A percentile compares a stretch with the other conserved stretches of the same genome.
phyloP scores from a whole-genome alignment of 2,329 filamentous ascomycete genomes.

The Thelonectria olida region DNA sequence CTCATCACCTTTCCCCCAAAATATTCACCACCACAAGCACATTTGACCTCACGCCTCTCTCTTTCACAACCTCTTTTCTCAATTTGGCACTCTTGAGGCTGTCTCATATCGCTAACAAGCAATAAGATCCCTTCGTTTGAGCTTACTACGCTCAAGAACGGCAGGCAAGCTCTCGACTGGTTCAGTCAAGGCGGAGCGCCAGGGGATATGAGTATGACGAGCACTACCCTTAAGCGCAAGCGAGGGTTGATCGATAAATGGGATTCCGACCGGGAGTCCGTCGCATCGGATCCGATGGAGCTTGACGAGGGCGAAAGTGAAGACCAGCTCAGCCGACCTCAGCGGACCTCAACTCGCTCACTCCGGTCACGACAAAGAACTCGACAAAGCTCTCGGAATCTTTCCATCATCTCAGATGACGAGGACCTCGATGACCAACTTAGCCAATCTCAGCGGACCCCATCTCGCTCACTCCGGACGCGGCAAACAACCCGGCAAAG shows the following conservation, averaged over 20 bases:
- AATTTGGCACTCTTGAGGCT: background rate
- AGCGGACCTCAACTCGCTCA: constrained; percentile 18
- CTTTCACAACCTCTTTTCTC: background rate
- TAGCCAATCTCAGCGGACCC: constrained; percentile 8
- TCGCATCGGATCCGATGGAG: constrained; percentile 39
- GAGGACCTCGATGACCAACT: constrained; percentile 20
- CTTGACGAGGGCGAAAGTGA: constrained; percentile 39
- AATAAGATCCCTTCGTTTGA: constrained; percentile 43
- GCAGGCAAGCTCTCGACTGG: constrained; percentile 39
- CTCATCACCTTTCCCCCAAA: constrained; percentile 19
- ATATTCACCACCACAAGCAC: constrained; percentile 3
- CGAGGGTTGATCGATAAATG: constrained; percentile 39
- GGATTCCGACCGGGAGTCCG: constrained; percentile 38
- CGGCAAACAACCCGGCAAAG: background rate
- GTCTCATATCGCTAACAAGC: constrained; percentile 27
- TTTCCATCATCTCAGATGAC: constrained; percentile 27
- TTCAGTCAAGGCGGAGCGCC: constrained; percentile 28
- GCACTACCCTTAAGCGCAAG: constrained; percentile 44
- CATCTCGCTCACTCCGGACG: background rate
- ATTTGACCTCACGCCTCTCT: background rate
- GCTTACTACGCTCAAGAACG: constrained; percentile 45
- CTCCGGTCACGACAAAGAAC: constrained; percentile 41
- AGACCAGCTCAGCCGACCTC: constrained; percentile 17
- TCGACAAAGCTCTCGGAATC: constrained; percentile 16
- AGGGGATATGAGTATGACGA: constrained; percentile 30